Percentiles rank a stretch among this genome's conserved stretches.
Conservation (phyloP, 768 basidiomycete species). For the Omphalotus guepiniiformis region DNA sequence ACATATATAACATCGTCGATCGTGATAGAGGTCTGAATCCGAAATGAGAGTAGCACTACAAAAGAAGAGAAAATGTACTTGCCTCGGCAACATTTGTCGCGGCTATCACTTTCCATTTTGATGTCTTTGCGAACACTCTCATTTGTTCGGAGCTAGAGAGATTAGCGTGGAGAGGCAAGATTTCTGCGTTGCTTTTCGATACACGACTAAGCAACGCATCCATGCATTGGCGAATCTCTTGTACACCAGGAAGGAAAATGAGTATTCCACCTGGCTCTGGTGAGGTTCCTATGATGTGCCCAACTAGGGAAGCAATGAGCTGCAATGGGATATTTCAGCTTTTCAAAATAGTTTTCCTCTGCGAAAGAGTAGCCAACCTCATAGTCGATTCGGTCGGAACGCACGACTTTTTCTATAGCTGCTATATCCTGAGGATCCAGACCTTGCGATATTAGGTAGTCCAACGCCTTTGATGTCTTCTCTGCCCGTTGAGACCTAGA, state of each 20-base stretch:
- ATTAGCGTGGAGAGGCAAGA: conserved; percentile 87
- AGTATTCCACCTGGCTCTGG: conserved; percentile 63
- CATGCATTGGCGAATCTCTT: conserved; percentile 79
- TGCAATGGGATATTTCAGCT: conserved; percentile 21
- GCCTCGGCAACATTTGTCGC: conserved; percentile 93
- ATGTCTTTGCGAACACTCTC: conserved; percentile 60
- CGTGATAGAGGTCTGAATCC: conserved; percentile 74
- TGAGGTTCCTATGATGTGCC: conserved; percentile 51
- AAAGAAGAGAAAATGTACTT: conserved; percentile 13
- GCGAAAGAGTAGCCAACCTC: conserved; percentile 39
- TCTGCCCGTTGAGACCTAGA: conserved; percentile 32
- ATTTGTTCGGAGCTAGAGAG: conserved; percentile 82
- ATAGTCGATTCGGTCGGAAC: conserved; percentile 68
- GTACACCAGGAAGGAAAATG: conserved; percentile 88
- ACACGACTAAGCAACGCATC: conserved; percentile 44
- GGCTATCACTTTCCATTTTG: conserved; percentile 78
- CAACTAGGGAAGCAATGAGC: conserved; percentile 65
- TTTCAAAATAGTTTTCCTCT: background rate
- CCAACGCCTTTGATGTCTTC: conserved; percentile 42
- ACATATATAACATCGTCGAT: conserved; percentile 88
- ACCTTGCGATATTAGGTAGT: conserved; percentile 47
- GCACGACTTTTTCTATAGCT: conserved; percentile 57
- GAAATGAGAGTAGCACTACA: background rate
- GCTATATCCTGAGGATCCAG: conserved; percentile 43
- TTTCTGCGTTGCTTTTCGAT: conserved; percentile 35